A percentile compares a stretch with the other conserved stretches of the same genome.
These are phyloP conservation scores for Leishmania lainsoni DNA, from an alignment of 208 protist genomes.

Conservation along the genomic window DNA sequence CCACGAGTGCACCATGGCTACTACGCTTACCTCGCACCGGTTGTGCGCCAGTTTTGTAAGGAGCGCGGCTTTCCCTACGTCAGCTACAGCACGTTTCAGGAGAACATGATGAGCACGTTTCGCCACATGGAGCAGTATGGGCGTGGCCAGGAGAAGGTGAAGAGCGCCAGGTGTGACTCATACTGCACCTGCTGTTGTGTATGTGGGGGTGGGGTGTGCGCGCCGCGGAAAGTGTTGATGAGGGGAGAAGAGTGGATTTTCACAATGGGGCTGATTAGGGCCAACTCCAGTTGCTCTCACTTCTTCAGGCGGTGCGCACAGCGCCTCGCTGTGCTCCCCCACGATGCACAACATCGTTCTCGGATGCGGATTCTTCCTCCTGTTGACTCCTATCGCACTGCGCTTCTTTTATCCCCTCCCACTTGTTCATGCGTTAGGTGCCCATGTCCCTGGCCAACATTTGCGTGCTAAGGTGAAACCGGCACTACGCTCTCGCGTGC, in stretches of 20 bases:
- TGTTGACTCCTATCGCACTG: neutral
- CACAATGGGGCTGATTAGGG: neutral
- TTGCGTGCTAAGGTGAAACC: neutral
- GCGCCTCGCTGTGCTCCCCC: neutral
- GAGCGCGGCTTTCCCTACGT: constrained; percentile 67
- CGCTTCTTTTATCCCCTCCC: neutral
- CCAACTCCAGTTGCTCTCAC: neutral
- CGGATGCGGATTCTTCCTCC: neutral
- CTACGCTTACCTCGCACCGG: constrained; percentile 73
- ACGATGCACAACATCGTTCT: neutral
- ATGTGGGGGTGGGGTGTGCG: neutral
- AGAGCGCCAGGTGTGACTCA: constrained; percentile 1
- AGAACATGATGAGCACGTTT: constrained; percentile 68
- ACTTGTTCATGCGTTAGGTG: neutral
- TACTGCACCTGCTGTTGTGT: neutral
- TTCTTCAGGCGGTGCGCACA: neutral
- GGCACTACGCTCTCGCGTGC: neutral
- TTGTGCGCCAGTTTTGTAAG: constrained; percentile 68
- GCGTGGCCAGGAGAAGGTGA: constrained; percentile 47
- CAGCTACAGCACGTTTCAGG: constrained; percentile 72
- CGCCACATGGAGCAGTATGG: constrained; percentile 67
- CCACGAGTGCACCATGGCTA: constrained; percentile 84
- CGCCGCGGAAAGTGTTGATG: neutral
- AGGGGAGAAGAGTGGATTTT: neutral
- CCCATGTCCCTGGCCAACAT: neutral